These are phyloP conservation scores for Pterocarpus macrocarpus DNA, from an alignment of 306 rosid genomes.

Conservation along the genomic window DNA sequence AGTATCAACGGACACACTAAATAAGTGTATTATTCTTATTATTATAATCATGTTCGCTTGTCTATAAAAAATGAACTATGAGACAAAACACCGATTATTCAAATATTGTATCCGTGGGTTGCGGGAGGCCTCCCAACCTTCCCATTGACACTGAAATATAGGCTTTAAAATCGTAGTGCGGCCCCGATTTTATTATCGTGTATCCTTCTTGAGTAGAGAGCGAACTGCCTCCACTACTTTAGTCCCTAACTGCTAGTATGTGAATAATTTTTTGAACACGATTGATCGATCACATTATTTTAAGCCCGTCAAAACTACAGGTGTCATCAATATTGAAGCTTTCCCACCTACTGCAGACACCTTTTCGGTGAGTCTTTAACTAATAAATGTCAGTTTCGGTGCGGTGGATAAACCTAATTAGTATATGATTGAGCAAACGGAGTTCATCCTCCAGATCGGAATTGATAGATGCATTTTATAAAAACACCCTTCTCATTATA, in stretches of 20 bases:
- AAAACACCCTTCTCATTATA: too few relatives aligned
- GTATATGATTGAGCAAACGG: not conserved
- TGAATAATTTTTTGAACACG: not conserved
- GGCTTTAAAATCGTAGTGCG: not conserved
- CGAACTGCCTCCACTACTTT: not conserved
- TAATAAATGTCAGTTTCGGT: slow-evolving; percentile 26
- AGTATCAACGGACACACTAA: too few relatives aligned
- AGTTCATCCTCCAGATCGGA: not conserved
- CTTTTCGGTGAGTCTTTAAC: not conserved
- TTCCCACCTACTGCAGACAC: not conserved
- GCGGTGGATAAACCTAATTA: not conserved
- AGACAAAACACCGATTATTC: not conserved
- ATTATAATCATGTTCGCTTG: too few relatives aligned
- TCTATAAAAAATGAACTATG: too few relatives aligned
- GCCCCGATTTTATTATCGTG: too few relatives aligned
- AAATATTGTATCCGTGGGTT: not conserved
- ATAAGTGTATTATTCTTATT: too few relatives aligned
- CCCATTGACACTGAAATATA: not conserved
- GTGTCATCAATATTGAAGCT: not conserved
- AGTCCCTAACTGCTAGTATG: not conserved
- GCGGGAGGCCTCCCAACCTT: not conserved
- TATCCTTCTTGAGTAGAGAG: not conserved
- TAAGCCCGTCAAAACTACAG: not conserved
- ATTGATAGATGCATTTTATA: not conserved
- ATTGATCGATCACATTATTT: not conserved